Conservation (phyloP, 2,329 filamentous ascomycete genomes). For the Claviceps lovelessii region DNA sequence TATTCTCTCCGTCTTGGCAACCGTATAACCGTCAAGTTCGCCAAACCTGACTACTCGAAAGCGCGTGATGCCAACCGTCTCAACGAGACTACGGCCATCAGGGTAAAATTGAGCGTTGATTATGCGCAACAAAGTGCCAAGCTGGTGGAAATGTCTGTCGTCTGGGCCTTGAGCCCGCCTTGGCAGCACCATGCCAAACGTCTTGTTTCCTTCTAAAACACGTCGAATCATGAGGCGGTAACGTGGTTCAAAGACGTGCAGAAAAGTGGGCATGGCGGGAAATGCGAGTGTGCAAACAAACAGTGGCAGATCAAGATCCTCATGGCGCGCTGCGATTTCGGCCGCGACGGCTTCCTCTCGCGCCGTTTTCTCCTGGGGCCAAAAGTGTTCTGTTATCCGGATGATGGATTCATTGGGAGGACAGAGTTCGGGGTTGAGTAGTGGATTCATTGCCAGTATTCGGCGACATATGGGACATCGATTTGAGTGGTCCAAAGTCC, state of each 20-base stretch:
- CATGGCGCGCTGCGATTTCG: constrained; percentile 42
- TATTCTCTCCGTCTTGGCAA: constrained; percentile 61
- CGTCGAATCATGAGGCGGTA: constrained; percentile 83
- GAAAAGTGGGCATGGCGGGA: constrained; percentile 68
- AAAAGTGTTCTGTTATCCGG: constrained; percentile 52
- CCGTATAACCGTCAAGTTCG: constrained; percentile 59
- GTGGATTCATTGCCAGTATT: constrained; percentile 36
- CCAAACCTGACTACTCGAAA: constrained; percentile 57
- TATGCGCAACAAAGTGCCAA: constrained; percentile 68
- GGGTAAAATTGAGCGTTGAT: constrained; percentile 57
- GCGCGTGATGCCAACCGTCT: constrained; percentile 60
- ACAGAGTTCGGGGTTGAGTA: constrained; percentile 25
- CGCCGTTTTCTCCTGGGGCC: constrained; percentile 47
- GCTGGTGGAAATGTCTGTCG: constrained; percentile 44
- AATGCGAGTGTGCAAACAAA: constrained; percentile 76
- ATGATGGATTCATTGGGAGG: constrained; percentile 49
- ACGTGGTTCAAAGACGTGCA: constrained; percentile 85
- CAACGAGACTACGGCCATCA: constrained; percentile 70
- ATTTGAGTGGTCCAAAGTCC: constrained; percentile 61
- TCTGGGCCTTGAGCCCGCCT: constrained; percentile 32
- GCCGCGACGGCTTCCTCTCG: constrained; percentile 40
- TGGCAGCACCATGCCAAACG: constrained; percentile 75
- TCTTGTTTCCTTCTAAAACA: constrained; percentile 55
- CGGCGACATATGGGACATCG: constrained; percentile 72
- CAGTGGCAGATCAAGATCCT: constrained; percentile 50